Evolutionary conservation across 1,139 yeast species (phyloP), one percentile per base, ranked within the genome.

Genomic region (Maudiozyma humilis): DNA sequence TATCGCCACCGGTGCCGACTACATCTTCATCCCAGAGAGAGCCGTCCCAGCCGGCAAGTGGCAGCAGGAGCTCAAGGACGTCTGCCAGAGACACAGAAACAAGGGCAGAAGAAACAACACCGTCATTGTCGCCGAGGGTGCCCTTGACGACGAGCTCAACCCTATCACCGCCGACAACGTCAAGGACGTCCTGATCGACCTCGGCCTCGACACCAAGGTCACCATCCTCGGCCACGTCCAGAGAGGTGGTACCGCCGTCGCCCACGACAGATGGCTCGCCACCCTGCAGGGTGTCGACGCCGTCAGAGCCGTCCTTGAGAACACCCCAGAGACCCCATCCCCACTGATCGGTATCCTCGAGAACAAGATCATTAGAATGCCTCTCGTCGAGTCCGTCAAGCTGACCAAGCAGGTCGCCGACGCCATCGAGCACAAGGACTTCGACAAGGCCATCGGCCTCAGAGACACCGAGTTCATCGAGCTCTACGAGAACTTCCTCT

Each of bases 261-360:
- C 89, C 1, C 82, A 75, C 52, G 93, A 83, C 62, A 70, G 93
- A 60, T 67, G 77, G 58, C 65, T 83, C 58, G 91, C 89, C 27
- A 82, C 93, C 15, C 58, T 82, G 49, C 93, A 83, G 67, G 93
- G 91, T 64, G 89, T 82, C 44, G 91, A 82, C 52, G 91, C 93
- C 2, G 88, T 83, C 18, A 77, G 77, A 52, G 89, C 89, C 0
- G 82, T 83, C 13, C 69, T 82, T 57, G 84, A 79, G 45, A 66
- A 75, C 51, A 76, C 82, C 1, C 88, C 87, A 29, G 76, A 73
- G 1, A 79, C 83, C 13, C 86, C 86, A 40, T 79, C 87, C 12
- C 91, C 89, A 46, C 73, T 83, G 71, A 82, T 83, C 62, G 87
- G 84, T 48, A 73, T 82, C 51, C 70, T 73, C 46, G 89, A 82